These are phyloP conservation scores for Metschnikowia lachancei DNA, from an alignment of 805 yeast genomes.

Conservation along the genomic window DNA sequence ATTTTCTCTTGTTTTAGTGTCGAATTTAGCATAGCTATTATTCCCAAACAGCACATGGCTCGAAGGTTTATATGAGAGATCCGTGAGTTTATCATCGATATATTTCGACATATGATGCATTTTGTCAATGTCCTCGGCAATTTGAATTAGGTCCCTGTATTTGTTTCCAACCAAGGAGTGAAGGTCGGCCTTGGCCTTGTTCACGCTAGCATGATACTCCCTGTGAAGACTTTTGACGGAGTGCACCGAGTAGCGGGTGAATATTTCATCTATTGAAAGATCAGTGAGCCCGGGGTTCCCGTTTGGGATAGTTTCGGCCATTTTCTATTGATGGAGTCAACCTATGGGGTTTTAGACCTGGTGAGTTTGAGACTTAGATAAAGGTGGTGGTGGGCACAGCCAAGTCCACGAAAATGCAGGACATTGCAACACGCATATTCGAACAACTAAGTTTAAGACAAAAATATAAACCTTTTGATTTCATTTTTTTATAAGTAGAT, in stretches of 20 bases:
- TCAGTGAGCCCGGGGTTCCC: conserved; percentile 5
- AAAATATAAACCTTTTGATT: too few relatives aligned
- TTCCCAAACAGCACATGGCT: conserved; percentile 28
- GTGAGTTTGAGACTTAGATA: background rate
- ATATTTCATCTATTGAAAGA: conserved; percentile 34
- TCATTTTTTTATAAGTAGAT: too few relatives aligned
- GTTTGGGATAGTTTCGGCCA: conserved; percentile 1
- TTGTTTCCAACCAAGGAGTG: conserved; percentile 40
- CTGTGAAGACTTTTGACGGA: conserved; percentile 32
- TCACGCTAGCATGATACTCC: conserved; percentile 29
- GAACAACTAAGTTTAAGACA: background rate
- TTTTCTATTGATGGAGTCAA: background rate
- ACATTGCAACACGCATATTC: background rate
- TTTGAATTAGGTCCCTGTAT: conserved; percentile 42
- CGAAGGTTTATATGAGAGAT: conserved; percentile 32
- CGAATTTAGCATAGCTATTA: conserved; percentile 22
- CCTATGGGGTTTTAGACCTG: background rate
- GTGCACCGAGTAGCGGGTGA: conserved; percentile 29
- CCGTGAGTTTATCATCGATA: conserved; percentile 27
- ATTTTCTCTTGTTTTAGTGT: conserved; percentile 18
- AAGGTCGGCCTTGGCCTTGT: conserved; percentile 30
- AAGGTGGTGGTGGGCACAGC: background rate
- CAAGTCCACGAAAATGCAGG: conserved; percentile 1
- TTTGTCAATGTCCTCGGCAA: conserved; percentile 41
- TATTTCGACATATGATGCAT: conserved; percentile 26